These are phyloP conservation scores for Populus hybrid DNA, from an alignment of 441 rosid species.

Conservation along the genomic window DNA sequence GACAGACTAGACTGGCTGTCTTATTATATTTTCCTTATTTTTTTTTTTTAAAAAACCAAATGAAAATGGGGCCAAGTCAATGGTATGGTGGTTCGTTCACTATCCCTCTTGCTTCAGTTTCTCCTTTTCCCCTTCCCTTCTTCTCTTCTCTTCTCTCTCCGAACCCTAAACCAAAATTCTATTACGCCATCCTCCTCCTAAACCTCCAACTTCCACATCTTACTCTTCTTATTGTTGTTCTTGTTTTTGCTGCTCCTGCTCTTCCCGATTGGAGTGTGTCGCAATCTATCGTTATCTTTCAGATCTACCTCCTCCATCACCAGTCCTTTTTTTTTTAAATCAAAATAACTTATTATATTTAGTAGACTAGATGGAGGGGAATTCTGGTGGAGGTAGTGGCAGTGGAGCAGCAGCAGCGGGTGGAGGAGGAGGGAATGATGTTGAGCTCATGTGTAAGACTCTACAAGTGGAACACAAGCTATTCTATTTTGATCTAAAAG, in stretches of 20 bases:
- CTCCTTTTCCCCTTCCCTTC: neutral
- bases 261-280: neutral
- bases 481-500: slow-evolving; percentile 94
- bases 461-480: slow-evolving; percentile 96
- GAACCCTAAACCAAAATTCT: slow-evolving; percentile 12
- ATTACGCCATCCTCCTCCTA: neutral
- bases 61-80: slow-evolving; percentile 13
- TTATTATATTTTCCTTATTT: no score
- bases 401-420: slow-evolving; percentile 12
- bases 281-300: neutral
- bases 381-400: slow-evolving; percentile 48
- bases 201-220: slow-evolving; percentile 6
- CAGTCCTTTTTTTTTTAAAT: neutral
- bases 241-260: neutral
- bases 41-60: no score
- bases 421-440: slow-evolving; percentile 67
- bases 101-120: neutral
- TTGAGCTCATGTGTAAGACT: slow-evolving; percentile 88
- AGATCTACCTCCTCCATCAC: slow-evolving; percentile 37
- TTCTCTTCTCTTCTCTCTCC: slow-evolving; percentile 6
- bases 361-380: slow-evolving; percentile 50
- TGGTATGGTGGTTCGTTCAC: neutral
- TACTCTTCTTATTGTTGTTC: neutral
- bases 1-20: neutral
- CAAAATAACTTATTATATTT: neutral